These are phyloP conservation scores for Adansonia rubrostipa DNA, from an alignment of 441 rosid genomes.

Conservation along the genomic window DNA sequence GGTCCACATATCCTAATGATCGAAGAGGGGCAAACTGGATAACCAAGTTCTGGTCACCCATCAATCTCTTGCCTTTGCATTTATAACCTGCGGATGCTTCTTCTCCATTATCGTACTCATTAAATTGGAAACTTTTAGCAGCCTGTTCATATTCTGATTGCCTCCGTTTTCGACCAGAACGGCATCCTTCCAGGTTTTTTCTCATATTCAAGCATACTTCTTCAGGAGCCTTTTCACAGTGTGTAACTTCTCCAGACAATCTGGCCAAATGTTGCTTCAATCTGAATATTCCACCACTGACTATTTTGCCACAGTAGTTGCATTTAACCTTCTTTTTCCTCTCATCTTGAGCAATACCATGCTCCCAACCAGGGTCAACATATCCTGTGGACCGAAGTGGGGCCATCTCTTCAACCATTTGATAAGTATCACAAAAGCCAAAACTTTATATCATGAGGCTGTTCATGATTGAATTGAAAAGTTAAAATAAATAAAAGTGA, in stretches of 20 bases:
- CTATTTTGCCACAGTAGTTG: constrained; percentile 80
- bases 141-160: constrained; percentile 56
- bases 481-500: constrained; percentile 9
- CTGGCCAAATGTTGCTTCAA: constrained; percentile 87
- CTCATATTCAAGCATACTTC: constrained; percentile 75
- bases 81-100: constrained; percentile 40
- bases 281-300: constrained; percentile 85
- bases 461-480: constrained; percentile 21
- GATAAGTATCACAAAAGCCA: constrained; percentile 23
- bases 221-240: constrained; percentile 79
- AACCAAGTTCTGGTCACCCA: constrained; percentile 51
- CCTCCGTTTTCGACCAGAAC: constrained; percentile 60
- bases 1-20: constrained; percentile 85
- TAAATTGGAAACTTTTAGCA: constrained; percentile 42
- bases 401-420: constrained; percentile 55
- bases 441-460: constrained; percentile 26
- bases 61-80: constrained; percentile 56
- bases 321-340: constrained; percentile 91
- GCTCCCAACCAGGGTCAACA: constrained; percentile 94
- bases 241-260: constrained; percentile 84
- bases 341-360: constrained; percentile 81
- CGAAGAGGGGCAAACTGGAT: constrained; percentile 61
- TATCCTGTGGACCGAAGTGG: constrained; percentile 59
- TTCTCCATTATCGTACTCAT: constrained; percentile 46
- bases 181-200: constrained; percentile 73